Percentiles rank a stretch among this genome's conserved stretches.
Conservation (phyloP, 331 rosid species). For the Quercus phellos region DNA sequence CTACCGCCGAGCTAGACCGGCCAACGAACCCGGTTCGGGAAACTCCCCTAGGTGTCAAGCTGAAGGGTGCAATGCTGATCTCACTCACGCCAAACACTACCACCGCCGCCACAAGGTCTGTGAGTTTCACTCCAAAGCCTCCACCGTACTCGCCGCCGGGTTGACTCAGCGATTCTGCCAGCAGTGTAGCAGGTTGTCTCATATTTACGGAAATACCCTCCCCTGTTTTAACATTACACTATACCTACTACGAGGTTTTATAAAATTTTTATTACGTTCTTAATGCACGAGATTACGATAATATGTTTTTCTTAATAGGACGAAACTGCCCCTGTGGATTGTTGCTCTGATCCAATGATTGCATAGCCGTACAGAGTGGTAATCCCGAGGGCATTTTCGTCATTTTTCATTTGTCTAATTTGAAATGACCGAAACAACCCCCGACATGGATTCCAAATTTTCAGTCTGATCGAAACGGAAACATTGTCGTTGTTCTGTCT, state of each 20-base stretch:
- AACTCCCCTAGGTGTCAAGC: conserved; percentile 88
- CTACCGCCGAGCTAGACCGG: conserved; percentile 64
- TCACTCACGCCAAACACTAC: conserved; percentile 88
- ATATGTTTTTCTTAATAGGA: not conserved
- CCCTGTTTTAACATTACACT: too few species aligned
- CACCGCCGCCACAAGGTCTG: conserved; percentile 98
- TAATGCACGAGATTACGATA: too few species aligned
- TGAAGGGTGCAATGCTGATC: conserved; percentile 94
- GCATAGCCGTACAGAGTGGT: not conserved
- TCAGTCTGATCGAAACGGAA: not conserved
- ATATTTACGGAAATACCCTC: conserved; percentile 5
- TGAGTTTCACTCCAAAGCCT: conserved; percentile 92
- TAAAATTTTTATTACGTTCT: too few species aligned
- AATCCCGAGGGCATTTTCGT: conserved; percentile 46
- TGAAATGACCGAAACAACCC: conserved; percentile 8
- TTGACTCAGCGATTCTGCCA: conserved; percentile 99
- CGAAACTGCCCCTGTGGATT: conserved; percentile 21
- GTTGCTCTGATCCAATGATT: conserved; percentile 28
- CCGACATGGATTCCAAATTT: not conserved
- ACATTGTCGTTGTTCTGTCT: not conserved
- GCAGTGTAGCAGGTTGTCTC: conserved; percentile 91
- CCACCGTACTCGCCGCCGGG: conserved; percentile 92
- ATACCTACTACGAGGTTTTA: too few species aligned
- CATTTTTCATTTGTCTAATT: not conserved
- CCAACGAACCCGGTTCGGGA: conserved; percentile 36